Evolutionary conservation across 2,329 filamentous ascomycete species (phyloP).

Genomic region (Colletotrichum noveboracense): DNA sequence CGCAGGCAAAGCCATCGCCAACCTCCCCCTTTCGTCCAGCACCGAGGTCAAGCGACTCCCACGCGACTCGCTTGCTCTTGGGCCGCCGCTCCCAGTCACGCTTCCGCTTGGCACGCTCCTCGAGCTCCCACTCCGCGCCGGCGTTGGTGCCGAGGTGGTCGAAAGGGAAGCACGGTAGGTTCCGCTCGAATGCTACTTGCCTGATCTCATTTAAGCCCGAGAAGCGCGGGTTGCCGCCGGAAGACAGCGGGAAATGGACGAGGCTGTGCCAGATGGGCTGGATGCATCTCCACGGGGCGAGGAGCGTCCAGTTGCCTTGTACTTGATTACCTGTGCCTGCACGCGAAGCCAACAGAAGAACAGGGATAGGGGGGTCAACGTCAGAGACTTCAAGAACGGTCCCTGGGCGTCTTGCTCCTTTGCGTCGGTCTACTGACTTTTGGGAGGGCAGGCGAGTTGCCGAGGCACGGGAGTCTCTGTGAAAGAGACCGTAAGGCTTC

Average conservation of each 20-base stretch:
- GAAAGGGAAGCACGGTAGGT: slow-evolving; percentile 81
- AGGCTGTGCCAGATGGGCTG: slow-evolving; percentile 84
- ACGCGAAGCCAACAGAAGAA: slow-evolving; percentile 71
- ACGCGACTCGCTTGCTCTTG: slow-evolving; percentile 81
- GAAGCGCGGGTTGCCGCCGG: slow-evolving; percentile 81
- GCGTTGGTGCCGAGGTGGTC: slow-evolving; percentile 83
- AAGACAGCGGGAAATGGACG: slow-evolving; percentile 80
- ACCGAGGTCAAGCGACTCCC: slow-evolving; percentile 76
- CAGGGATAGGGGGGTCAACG: slow-evolving; percentile 78
- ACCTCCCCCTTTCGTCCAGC: slow-evolving; percentile 79
- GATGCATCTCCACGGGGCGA: slow-evolving; percentile 92
- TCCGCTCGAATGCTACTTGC: slow-evolving; percentile 83
- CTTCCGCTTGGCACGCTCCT: slow-evolving; percentile 64
- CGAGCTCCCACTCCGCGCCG: slow-evolving; percentile 78
- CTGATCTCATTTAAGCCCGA: slow-evolving; percentile 81
- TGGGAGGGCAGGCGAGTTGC: slow-evolving; percentile 75
- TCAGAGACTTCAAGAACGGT: slow-evolving; percentile 59
- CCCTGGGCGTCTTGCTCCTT: slow-evolving; percentile 67
- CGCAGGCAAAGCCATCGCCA: slow-evolving; percentile 81
- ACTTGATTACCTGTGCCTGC: slow-evolving; percentile 49
- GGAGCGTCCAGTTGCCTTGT: slow-evolving; percentile 79
- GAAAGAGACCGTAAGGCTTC: slow-evolving; percentile 65
- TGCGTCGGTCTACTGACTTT: slow-evolving; percentile 81
- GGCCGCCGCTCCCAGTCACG: slow-evolving; percentile 77
- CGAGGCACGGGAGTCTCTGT: slow-evolving; percentile 67